Evolutionary conservation across 2,329 filamentous ascomycete species (phyloP), one percentile per base, ranked within the genome.

Genomic region (Alternaria angustiovoidea): DNA sequence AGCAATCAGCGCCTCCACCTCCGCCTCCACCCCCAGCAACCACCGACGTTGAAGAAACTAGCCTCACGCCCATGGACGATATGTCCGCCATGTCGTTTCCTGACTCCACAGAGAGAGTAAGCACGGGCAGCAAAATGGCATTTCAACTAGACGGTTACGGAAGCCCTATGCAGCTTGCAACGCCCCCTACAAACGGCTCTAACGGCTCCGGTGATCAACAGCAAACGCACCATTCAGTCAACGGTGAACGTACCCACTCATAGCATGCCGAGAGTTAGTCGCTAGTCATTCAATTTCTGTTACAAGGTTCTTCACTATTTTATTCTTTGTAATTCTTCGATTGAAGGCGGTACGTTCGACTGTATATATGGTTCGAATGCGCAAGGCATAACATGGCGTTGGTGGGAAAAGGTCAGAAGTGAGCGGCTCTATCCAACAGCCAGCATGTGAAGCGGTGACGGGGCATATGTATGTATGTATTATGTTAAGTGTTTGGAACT

Each of bases 111-210:
- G 71, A 67, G 43, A 59, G 51, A 28, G 18, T n/a, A 57, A 38
- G 64, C 20, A 5, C 47, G 5, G 55, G 63, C 14, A 56, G 30
- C 12, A 69, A 66, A 36, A 5, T 51, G 5, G 32, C 57, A 2
- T 8, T 65, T 3, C 55, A 59, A n/a, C 44, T 52, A 18, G 65
- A 62, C 22, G 64, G 59, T 5, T 51, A 68, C 24, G 47, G 53
- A 20, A 80, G 78, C 54, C 78, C 79, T 9, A 75, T 75, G 66
- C 82, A 84, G 62, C 78, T 81, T 22, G 82, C 81, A 4, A 84
- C 81, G 9, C 82, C 77, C 14, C 74, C 75, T 5, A 78, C 75
- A 11, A 78, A 77, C 43, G 75, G 75, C 38, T 73, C 71, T 14
- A 68, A 77, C 43, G 75, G 75, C 38, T 73, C 71, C n/a, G 68